Conservation (phyloP, 176 grass and related monocot genomes). For the Cocos nucifera region DNA sequence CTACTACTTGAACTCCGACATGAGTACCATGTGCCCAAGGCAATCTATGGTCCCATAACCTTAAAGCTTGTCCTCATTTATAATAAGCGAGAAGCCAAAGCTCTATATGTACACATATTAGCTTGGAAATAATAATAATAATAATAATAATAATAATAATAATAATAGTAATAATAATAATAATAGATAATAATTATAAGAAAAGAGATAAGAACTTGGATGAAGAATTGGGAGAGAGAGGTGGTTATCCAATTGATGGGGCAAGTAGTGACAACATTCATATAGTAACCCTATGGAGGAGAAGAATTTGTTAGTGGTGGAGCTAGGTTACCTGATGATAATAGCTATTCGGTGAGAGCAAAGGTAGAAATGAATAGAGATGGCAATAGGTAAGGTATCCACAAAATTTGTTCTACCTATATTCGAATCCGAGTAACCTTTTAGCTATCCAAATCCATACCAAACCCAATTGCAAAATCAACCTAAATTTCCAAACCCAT, state of each 20-base stretch:
- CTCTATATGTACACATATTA: slow-evolving; percentile 23
- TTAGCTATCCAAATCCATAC: no score
- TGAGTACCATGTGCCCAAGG: slow-evolving; percentile 88
- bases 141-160: no score
- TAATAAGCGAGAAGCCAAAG: slow-evolving; percentile 64
- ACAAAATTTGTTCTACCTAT: no score
- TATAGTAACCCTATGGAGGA: slow-evolving; percentile 88
- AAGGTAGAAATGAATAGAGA: no score
- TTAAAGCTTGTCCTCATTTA: slow-evolving; percentile 56
- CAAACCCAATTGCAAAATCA: no score
- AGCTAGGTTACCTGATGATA: slow-evolving; percentile 76
- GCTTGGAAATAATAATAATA: no score
- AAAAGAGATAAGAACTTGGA: background rate
- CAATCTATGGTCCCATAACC: slow-evolving; percentile 76
- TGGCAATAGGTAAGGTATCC: no score
- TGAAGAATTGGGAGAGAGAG: no score
- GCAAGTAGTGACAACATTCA: slow-evolving; percentile 75
- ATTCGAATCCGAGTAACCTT: no score
- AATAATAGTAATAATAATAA: no score
- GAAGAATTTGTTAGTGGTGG: slow-evolving; percentile 37
- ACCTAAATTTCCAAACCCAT: no score
- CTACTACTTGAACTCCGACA: slow-evolving; percentile 59
- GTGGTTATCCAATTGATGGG: slow-evolving; percentile 51
- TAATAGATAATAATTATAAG: no score
- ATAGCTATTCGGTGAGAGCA: background rate